Percentiles rank a stretch among this genome's conserved stretches.
Evolutionary conservation across 2,329 filamentous ascomycete genomes (phyloP).

Genomic region (Bipolaris cookei): DNA sequence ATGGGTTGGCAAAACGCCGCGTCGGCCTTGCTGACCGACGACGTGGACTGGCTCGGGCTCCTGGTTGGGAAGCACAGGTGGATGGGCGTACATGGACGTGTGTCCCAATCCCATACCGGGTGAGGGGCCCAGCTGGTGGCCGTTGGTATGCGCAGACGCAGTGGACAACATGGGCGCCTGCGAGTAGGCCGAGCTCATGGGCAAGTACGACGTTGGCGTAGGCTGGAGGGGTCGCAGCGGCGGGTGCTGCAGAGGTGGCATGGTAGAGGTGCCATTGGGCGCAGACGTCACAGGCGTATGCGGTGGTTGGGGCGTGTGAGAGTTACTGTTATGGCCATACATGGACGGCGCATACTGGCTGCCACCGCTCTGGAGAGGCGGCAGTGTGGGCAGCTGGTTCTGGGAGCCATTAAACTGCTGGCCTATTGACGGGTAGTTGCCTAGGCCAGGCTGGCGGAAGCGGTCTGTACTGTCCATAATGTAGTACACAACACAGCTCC

Average conservation of each 20-base stretch:
- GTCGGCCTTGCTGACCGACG: slow-evolving; percentile 89
- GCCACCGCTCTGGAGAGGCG: slow-evolving; percentile 42
- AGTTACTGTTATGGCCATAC: slow-evolving; percentile 48
- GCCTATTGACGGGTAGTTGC: slow-evolving; percentile 42
- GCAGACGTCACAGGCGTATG: slow-evolving; percentile 46
- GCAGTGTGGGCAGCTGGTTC: slow-evolving; percentile 44
- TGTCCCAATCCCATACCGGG: slow-evolving; percentile 48
- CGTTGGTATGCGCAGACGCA: slow-evolving; percentile 42
- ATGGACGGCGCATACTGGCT: slow-evolving; percentile 36
- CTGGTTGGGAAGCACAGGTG: slow-evolving; percentile 48
- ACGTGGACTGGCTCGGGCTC: slow-evolving; percentile 79
- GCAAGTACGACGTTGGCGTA: slow-evolving; percentile 45
- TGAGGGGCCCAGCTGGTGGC: slow-evolving; percentile 45
- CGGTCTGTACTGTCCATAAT: slow-evolving; percentile 46
- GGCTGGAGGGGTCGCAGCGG: slow-evolving; percentile 48
- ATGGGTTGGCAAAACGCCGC: slow-evolving; percentile 89
- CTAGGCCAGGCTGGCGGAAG: slow-evolving; percentile 45
- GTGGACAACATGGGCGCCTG: slow-evolving; percentile 45
- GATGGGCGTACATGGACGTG: slow-evolving; percentile 48
- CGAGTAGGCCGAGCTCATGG: slow-evolving; percentile 45
- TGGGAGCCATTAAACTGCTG: slow-evolving; percentile 42
- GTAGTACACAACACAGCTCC: slow-evolving; percentile 3
- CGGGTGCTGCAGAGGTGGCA: slow-evolving; percentile 48
- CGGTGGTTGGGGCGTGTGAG: slow-evolving; percentile 47
- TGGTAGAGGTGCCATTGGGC: slow-evolving; percentile 37